Base-by-base conservation (phyloP, 257 asterid genomes). In the Nicotiana paniculata region DNA sequence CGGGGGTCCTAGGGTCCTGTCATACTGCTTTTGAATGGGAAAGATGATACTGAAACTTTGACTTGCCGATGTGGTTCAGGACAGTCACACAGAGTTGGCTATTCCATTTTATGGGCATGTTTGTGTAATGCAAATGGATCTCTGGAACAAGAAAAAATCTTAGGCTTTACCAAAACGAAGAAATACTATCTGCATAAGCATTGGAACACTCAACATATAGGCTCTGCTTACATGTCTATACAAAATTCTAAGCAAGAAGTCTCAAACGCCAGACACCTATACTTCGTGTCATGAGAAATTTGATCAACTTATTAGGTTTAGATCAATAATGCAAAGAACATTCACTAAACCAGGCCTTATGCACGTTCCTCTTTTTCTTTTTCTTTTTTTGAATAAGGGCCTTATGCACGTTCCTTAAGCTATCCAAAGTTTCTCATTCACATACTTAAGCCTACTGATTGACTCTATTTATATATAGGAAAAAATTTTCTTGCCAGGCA, bases 31-130 rank as follows among this genome's bases (percentile, higher is more conserved):
- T 11, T 15, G 43, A 7, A 37, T 51, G 80, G 80, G 28, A 75
- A 75, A 75, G 63, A 51, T 75, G 63, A 75, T 26, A 75, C 7
- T 75, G 63, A 16, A 75, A 75, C 63, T 74, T 74, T 75, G 46
- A 75, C 62, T 15, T 16, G 63, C 63, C 10, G 24, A 33, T 51
- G 43, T 28, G 63, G 62, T 72, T 58, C 62, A 28, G 63, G 46
- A 75, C 63, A 16, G 17, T 51, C 17, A 51, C 30, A 75, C n/a
- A 74, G 79, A 74, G 61, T 74, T 17, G 10, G 58, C 28, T 74
- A 48, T 74, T 74, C 62, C 79, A 74, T 74, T 18, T 74, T 74
- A 48, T 26, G 8, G 4, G 26, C 79, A 46, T 70, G n/a, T 15
- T n/a, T 24, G 79, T 8, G 33, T 72, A 46, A 24, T 6, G 79